A percentile compares a stretch with the other conserved stretches of the same genome.
These are phyloP conservation scores for Penicillium sp. DNA, from an alignment of 2,329 filamentous ascomycete species.

Conservation along the genomic window DNA sequence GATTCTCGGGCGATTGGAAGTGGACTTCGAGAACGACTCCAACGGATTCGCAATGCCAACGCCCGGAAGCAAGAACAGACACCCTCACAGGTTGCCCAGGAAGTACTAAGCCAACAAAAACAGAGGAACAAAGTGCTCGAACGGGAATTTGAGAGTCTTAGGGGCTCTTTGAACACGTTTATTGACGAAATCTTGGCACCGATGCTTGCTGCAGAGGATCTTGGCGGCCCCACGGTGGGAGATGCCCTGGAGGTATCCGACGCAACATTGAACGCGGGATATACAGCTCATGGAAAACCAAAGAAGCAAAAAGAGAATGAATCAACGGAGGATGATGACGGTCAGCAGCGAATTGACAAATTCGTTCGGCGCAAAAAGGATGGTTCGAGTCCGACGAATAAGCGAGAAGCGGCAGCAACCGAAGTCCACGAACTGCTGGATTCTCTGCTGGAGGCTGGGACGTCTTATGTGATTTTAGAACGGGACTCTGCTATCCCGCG, in stretches of 20 bases:
- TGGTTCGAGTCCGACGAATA: conserved; percentile 34
- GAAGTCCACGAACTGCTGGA: conserved; percentile 51
- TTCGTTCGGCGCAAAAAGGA: conserved; percentile 44
- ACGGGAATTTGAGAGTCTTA: conserved; percentile 59
- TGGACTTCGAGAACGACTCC: conserved; percentile 59
- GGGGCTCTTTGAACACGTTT: conserved; percentile 67
- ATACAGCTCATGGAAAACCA: conserved; percentile 52
- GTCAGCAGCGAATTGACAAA: conserved; percentile 53
- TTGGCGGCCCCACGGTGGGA: conserved; percentile 79
- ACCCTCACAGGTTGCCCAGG: conserved; percentile 61
- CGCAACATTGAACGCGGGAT: conserved; percentile 53
- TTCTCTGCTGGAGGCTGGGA: conserved; percentile 46
- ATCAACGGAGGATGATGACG: conserved; percentile 28
- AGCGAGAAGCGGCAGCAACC: conserved; percentile 49
- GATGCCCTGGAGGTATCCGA: conserved; percentile 67
- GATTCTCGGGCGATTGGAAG: conserved; percentile 49
- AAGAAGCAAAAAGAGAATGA: conserved; percentile 40
- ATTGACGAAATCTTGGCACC: conserved; percentile 68
- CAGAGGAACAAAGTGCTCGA: conserved; percentile 62
- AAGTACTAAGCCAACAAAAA: conserved; percentile 62
- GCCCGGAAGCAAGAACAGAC: conserved; percentile 59
- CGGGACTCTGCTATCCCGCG: conserved; percentile 54
- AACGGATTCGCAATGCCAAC: conserved; percentile 58
- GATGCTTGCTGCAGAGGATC: conserved; percentile 79
- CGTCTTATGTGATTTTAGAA: conserved; percentile 50